Evolutionary conservation across 2,329 filamentous ascomycete genomes (phyloP), one percentile per base, ranked within the genome.

Genomic region (Cladobotryum mycophilum): DNA sequence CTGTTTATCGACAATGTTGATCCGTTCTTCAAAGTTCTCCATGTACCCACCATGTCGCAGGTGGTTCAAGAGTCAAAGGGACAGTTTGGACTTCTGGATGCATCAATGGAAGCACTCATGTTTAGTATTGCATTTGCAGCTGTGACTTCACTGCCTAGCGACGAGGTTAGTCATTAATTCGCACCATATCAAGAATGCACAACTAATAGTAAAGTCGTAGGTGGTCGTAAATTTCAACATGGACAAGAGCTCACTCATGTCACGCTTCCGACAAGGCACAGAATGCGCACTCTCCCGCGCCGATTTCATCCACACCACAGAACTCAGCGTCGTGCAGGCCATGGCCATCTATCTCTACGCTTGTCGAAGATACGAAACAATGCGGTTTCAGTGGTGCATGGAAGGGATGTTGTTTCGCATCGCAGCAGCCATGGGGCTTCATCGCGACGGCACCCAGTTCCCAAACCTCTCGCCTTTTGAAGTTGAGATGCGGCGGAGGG

Each of bases 401-500:
- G 55, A 55, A 1, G 63, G 62, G 1, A 38, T 56, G 1, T 53
- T 62, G 1, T 42, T 65, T 2, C 55, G 63, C 14, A 41, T 65
- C 12, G 60, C 60, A 15, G 59, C 58, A 11, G 53, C 55, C 2
- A 40, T 54, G 1, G 53, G 55, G 0, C 53, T 65, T 14, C 58
- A 64, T 43, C 40, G 47, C 12, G 47, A 48, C 18, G 47, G 47
- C 12, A 35, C 41, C 17, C 22, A 33, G 4, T 48, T 48, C 18
- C 47, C 47, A 25, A 48, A 43, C 14, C n/a, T 48, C 8, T 47
- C 37, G 0, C 79, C 81, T 0, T 84, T 85, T 58, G 82, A 86
- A 57, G 78, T 77, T 1, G 82, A 86, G 61, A 85, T 86, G 73
- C 75, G 82, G n/a, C 71, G 83, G 37, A 73, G 83, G 3, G 70